Conservation (phyloP, 2,329 filamentous ascomycete species). For the Sclerotiophoma versabilis region DNA sequence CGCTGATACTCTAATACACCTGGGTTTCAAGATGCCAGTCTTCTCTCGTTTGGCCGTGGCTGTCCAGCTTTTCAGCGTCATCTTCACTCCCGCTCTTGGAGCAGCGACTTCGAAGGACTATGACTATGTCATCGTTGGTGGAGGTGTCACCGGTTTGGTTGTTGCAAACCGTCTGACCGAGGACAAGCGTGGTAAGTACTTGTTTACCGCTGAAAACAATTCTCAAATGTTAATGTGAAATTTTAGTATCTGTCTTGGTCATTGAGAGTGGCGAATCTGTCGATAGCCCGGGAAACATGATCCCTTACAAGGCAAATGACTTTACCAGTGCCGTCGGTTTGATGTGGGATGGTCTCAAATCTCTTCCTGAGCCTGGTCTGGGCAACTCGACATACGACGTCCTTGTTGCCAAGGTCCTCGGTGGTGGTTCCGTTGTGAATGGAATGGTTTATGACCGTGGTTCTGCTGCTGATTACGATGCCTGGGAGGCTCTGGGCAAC, state of each 20-base stretch:
- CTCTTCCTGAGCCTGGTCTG: slow-evolving; percentile 31
- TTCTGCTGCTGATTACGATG: slow-evolving; percentile 53
- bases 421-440: slow-evolving; percentile 43
- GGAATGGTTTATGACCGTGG: slow-evolving; percentile 49
- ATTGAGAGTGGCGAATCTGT: slow-evolving; percentile 37
- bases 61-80: slow-evolving; percentile 32
- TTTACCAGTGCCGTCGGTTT: slow-evolving; percentile 29
- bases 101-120: slow-evolving; percentile 23
- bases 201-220: neutral
- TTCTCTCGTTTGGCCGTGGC: slow-evolving; percentile 37
- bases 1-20: slow-evolving; percentile 19
- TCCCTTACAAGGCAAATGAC: slow-evolving; percentile 37
- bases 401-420: slow-evolving; percentile 35
- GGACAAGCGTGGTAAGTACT: slow-evolving; percentile 28
- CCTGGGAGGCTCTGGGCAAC: slow-evolving; percentile 67
- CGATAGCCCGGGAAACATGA: slow-evolving; percentile 31
- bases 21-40: slow-evolving; percentile 30
- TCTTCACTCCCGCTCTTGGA: slow-evolving; percentile 28
- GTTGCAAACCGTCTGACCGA: slow-evolving; percentile 40
- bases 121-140: slow-evolving; percentile 45
- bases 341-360: slow-evolving; percentile 31
- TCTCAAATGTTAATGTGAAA: slow-evolving; percentile 1
- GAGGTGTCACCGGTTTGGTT: slow-evolving; percentile 39
- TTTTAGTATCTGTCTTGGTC: slow-evolving; percentile 34
- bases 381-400: slow-evolving; percentile 32